A percentile compares a stretch with the other conserved stretches of the same genome.
These are phyloP conservation scores for Dissophora ornata DNA, from an alignment of 192 early-diverging fungal genomes.

Conservation along the genomic window DNA sequence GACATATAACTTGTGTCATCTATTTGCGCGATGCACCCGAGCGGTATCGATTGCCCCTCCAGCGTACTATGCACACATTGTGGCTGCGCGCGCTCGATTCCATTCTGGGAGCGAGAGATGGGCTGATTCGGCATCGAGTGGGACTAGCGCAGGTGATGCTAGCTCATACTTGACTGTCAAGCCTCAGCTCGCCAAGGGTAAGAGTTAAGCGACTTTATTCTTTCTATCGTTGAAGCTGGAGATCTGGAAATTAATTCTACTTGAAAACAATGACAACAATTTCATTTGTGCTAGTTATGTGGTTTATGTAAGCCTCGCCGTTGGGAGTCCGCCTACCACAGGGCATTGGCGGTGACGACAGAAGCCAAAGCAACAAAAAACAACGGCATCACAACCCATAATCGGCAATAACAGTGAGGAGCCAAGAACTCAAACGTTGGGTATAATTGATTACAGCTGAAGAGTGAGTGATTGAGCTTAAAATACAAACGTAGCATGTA, in stretches of 20 bases:
- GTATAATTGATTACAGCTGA: too few species aligned
- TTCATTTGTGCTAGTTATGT: conserved; percentile 38
- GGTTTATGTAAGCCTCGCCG: conserved; percentile 30
- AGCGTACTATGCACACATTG: conserved; percentile 93
- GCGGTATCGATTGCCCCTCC: conserved; percentile 89
- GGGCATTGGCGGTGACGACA: too few species aligned
- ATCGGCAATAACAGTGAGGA: too few species aligned
- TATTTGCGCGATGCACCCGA: conserved; percentile 89
- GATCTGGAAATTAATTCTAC: background rate
- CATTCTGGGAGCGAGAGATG: conserved; percentile 72
- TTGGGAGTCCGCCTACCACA: too few species aligned
- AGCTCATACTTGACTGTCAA: conserved; percentile 51
- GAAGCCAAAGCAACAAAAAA: too few species aligned
- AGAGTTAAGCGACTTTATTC: too few species aligned
- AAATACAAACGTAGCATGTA: too few species aligned
- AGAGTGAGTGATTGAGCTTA: too few species aligned
- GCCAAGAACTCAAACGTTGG: too few species aligned
- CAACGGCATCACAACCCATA: too few species aligned
- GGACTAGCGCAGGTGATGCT: background rate
- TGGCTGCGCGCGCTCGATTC: conserved; percentile 87
- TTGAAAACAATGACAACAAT: too few species aligned
- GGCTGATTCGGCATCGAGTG: conserved; percentile 49
- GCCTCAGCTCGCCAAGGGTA: conserved; percentile 52
- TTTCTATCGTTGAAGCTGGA: background rate
- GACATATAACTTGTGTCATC: conserved; percentile 90